Evolutionary conservation across 2,329 filamentous ascomycete genomes (phyloP).

Genomic region (Juglanconis oblonga): DNA sequence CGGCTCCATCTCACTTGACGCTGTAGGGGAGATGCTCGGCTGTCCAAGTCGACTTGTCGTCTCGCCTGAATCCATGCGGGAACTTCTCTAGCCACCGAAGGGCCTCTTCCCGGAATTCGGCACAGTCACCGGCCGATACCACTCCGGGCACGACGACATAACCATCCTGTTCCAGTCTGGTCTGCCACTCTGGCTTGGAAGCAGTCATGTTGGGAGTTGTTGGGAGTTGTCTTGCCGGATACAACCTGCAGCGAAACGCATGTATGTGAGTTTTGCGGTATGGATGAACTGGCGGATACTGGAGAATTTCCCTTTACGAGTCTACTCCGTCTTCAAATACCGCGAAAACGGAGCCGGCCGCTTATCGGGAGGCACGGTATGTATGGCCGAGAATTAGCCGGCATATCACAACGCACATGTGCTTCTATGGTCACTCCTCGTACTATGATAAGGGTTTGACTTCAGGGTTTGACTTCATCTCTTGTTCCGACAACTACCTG

Average conservation of each 20-base stretch:
- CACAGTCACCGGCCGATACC: slow-evolving; percentile 3
- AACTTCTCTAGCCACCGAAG: slow-evolving; percentile 14
- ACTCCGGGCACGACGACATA: slow-evolving; percentile 7
- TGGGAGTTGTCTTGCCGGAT: neutral
- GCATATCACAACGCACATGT: too few species aligned
- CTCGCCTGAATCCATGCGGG: slow-evolving; percentile 9
- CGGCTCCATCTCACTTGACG: neutral
- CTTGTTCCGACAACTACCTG: too few species aligned
- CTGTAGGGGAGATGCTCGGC: slow-evolving; percentile 7
- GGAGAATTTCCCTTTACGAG: too few species aligned
- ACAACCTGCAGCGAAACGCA: neutral
- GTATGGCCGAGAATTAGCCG: too few species aligned
- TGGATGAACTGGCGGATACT: too few species aligned
- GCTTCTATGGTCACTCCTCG: too few species aligned
- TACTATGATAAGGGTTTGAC: too few species aligned
- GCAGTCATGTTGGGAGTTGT: neutral
- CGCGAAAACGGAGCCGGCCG: too few species aligned
- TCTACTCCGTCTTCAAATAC: too few species aligned
- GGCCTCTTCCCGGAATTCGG: slow-evolving; percentile 13
- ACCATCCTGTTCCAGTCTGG: slow-evolving; percentile 7
- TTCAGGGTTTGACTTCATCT: too few species aligned
- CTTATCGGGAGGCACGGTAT: too few species aligned
- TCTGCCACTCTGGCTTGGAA: slow-evolving; percentile 7
- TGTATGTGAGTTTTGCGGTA: neutral
- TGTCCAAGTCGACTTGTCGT: slow-evolving; percentile 13